Percentiles rank a stretch among this genome's conserved stretches.
phyloP scores from a whole-genome alignment of 305 asterid genomes.

The Galium porrigens region DNA sequence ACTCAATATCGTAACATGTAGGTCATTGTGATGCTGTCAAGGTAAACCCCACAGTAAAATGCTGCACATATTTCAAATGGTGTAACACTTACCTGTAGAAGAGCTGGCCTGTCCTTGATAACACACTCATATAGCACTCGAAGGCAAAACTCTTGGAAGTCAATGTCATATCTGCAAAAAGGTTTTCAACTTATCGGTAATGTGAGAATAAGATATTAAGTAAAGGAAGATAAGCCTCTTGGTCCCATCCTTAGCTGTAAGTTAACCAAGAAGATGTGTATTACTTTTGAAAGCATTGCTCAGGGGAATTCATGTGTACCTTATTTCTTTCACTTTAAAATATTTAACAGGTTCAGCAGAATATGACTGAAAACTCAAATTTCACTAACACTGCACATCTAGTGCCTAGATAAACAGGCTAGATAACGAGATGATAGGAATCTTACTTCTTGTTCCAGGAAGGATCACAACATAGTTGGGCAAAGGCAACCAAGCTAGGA shows the following conservation, averaged over 20 bases:
- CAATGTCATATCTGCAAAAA: slow-evolving; percentile 56
- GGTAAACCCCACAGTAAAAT: background rate
- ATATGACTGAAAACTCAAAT: background rate
- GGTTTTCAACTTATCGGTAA: slow-evolving; percentile 11
- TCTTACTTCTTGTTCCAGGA: slow-evolving; percentile 61
- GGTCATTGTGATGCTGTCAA: background rate
- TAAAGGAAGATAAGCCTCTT: slow-evolving; percentile 1
- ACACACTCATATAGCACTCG: slow-evolving; percentile 90
- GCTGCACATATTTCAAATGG: background rate
- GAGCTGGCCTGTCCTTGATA: slow-evolving; percentile 90
- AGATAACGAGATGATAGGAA: background rate
- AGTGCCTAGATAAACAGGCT: background rate
- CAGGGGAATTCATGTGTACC: background rate
- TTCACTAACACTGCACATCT: background rate
- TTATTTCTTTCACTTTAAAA: background rate
- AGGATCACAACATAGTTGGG: slow-evolving; percentile 69
- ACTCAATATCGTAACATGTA: background rate
- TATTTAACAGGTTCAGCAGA: background rate
- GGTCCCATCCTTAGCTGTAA: background rate
- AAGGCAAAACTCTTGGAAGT: slow-evolving; percentile 76
- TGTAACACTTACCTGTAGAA: slow-evolving; percentile 49
- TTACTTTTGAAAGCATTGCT: background rate
- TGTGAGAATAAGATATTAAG: background rate
- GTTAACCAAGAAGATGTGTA: background rate
- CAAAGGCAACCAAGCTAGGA: slow-evolving; percentile 90